Percentiles rank a stretch among this genome's conserved stretches.
Conservation (phyloP, 495 filamentous ascomycete species). For the Aspergillus indologenus region DNA sequence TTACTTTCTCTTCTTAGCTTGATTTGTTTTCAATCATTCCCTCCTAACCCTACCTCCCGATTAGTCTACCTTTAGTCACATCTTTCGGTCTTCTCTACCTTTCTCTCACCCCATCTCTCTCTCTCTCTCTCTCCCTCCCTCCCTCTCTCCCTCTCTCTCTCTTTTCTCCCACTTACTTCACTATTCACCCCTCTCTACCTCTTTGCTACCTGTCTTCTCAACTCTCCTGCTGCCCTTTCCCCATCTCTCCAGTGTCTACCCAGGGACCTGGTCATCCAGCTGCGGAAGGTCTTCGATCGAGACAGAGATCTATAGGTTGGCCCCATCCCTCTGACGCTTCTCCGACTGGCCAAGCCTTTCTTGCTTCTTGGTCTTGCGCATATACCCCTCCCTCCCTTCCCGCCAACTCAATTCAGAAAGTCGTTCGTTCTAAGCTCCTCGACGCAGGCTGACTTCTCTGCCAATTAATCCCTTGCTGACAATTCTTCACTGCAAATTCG, state of each 20-base stretch:
- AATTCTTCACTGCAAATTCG: constrained; percentile 14
- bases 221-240: background rate
- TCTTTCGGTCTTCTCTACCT: background rate
- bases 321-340: constrained; percentile 2
- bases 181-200: background rate
- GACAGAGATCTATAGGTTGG: constrained; percentile 1
- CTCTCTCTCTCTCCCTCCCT: too few species aligned
- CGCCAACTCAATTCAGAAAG: constrained; percentile 11
- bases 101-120: background rate
- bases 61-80: background rate
- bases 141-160: constrained; percentile 3
- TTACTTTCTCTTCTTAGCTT: background rate
- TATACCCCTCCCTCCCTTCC: constrained; percentile 3
- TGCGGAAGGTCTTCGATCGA: background rate
- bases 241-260: background rate
- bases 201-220: background rate
- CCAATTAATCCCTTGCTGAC: constrained; percentile 15
- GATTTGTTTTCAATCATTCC: background rate
- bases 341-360: constrained; percentile 22
- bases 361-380: constrained; percentile 15
- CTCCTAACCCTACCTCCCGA: background rate
- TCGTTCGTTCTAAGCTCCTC: constrained; percentile 7
- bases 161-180: constrained; percentile 1
- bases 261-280: background rate
- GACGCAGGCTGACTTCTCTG: constrained; percentile 2